A percentile compares a stretch with the other conserved stretches of the same genome.
phyloP scores from a whole-genome alignment of 148 eudicot species.

The Polygonum maritimum region DNA sequence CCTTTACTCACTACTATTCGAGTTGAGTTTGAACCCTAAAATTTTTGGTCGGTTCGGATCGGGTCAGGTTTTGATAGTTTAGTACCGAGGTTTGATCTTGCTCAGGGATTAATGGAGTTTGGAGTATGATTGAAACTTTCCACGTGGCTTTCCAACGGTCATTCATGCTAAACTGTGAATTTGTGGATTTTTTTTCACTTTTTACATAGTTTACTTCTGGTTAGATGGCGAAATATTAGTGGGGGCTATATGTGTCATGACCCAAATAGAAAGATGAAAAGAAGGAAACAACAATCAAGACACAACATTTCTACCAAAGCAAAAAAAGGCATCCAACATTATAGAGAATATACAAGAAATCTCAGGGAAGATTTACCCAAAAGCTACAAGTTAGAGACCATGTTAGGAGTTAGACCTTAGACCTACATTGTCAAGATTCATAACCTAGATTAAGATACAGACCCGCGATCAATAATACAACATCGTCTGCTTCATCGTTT shows the following conservation, averaged over 20 bases:
- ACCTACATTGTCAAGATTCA: background rate
- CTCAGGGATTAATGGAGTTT: background rate
- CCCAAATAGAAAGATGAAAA: too few relatives aligned
- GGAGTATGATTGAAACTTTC: background rate
- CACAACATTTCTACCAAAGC: too few relatives aligned
- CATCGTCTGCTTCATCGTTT: background rate
- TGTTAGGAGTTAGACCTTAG: background rate
- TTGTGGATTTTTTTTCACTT: too few relatives aligned
- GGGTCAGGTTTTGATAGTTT: too few relatives aligned
- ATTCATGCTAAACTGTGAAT: too few relatives aligned
- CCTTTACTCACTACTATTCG: too few relatives aligned
- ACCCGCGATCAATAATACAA: background rate
- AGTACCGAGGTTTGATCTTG: background rate
- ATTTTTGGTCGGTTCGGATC: too few relatives aligned
- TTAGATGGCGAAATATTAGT: too few relatives aligned
- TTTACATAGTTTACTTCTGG: too few relatives aligned
- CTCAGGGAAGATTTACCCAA: background rate
- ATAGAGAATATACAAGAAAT: background rate
- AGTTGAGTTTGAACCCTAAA: too few relatives aligned
- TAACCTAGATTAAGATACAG: conserved; percentile 2
- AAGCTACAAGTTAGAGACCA: background rate
- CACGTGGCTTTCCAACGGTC: background rate
- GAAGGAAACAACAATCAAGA: too few relatives aligned
- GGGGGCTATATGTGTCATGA: too few relatives aligned
- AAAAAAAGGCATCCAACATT: background rate